Evolutionary conservation across 192 early-diverging fungal species (phyloP), one percentile per base, ranked within the genome.

Genomic region (Backusella luteola): DNA sequence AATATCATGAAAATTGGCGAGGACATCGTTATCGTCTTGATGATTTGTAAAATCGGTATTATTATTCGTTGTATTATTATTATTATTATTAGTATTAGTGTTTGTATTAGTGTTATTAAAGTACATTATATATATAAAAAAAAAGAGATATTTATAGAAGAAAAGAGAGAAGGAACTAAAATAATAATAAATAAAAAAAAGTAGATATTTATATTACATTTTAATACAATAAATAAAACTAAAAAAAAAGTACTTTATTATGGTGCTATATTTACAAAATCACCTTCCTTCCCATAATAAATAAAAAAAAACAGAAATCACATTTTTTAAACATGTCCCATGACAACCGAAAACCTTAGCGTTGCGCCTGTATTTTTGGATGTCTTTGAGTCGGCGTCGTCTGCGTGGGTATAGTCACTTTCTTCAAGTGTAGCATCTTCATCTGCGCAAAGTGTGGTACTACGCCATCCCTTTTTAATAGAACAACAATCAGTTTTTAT

Each of bases 331-430:
- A 83, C 76, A 68, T 83, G 82, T 46, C 78, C 82, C 82, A 83
- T 80, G 39, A 83, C 82, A 12, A 83, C 76, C 15, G 82, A 79
- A 35, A 83, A 83, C n/a, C 76, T 75, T 71, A 83, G 26, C 0
- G 72, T n/a, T n/a, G 72, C 6, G 29, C 36, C 36, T 39, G 73
- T n/a, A 32, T 9, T 23, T 1, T 36, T 66, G 39, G 38, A 38
- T 69, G 46, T 8, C 19, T 49, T 49, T 1, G 19, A 49, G 4
- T 49, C 46, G 8, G 15, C 4, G 19, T 49, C 46, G 15, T 69
- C 1, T 36, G 35, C 39, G 39, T 42, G 68, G 68, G 68, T 69
- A n/a, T 69, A 41, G 8, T 69, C 35, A 41, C n/a, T 38, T 41
- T 39, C 35, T 21, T 38, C 35, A 11, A 68, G 56, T 63, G 26